Evolutionary conservation across 2,329 filamentous ascomycete species (phyloP).

Genomic region (Fusarium temperatum): DNA sequence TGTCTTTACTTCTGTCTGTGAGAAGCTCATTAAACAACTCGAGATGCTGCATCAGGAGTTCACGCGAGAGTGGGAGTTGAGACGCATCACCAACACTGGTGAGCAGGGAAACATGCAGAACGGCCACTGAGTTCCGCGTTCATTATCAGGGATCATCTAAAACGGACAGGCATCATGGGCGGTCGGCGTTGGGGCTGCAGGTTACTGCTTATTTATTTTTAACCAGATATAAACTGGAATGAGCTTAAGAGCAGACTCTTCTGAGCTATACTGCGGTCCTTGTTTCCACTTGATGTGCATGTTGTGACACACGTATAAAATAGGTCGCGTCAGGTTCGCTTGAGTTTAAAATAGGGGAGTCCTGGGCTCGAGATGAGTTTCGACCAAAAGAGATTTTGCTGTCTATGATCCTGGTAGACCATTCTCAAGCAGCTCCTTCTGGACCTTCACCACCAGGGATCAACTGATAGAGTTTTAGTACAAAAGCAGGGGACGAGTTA

Average conservation of each 20-base stretch:
- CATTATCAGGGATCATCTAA: slow-evolving; percentile 14
- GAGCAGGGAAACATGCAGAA: slow-evolving; percentile 61
- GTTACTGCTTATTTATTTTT: slow-evolving; percentile 34
- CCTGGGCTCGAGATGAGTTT: neutral
- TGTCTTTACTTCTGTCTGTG: slow-evolving; percentile 81
- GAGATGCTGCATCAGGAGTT: slow-evolving; percentile 86
- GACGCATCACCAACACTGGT: slow-evolving; percentile 80
- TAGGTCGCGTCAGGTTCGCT: neutral
- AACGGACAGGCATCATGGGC: slow-evolving; percentile 30
- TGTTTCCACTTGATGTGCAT: slow-evolving; percentile 16
- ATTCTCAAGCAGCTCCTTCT: slow-evolving; percentile 43
- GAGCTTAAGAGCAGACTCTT: slow-evolving; percentile 31
- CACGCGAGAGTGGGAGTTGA: slow-evolving; percentile 89
- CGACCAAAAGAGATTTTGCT: slow-evolving; percentile 5
- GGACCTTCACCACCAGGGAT: slow-evolving; percentile 83
- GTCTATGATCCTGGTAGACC: neutral
- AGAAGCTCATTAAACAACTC: slow-evolving; percentile 83
- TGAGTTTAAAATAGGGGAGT: neutral
- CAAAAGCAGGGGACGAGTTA: neutral
- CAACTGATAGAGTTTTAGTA: slow-evolving; percentile 59
- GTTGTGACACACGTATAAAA: neutral
- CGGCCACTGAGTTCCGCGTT: slow-evolving; percentile 42
- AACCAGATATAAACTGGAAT: slow-evolving; percentile 23
- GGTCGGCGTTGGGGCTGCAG: slow-evolving; percentile 41
- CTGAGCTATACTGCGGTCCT: slow-evolving; percentile 5